Evolutionary conservation across 176 grass and related monocot species (phyloP).

Genomic region (Carex scoparia): DNA sequence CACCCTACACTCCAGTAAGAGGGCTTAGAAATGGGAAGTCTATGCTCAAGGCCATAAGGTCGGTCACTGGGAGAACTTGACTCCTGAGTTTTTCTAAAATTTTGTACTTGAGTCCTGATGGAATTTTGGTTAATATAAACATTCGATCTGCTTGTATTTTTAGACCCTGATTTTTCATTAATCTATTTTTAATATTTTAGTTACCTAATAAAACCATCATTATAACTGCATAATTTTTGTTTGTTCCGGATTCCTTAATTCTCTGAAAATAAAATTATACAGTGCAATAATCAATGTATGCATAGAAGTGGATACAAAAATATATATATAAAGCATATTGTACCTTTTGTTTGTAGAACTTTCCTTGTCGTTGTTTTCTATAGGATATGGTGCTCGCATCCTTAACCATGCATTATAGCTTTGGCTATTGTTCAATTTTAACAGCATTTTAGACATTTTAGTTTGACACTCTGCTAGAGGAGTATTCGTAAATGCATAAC

Average conservation of each 20-base stretch:
- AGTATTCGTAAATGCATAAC: constrained; percentile 13
- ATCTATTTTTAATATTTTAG: neutral
- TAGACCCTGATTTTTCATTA: neutral
- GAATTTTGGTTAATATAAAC: neutral
- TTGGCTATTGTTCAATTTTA: neutral
- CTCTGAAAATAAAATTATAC: neutral
- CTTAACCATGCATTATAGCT: neutral
- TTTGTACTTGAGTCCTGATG: neutral
- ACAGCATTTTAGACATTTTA: neutral
- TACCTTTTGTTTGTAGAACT: neutral
- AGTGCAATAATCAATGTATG: neutral
- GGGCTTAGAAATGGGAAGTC: neutral
- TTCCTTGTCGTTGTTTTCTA: too few species aligned
- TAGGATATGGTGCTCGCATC: neutral
- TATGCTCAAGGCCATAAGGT: neutral
- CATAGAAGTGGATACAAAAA: neutral
- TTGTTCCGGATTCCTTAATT: neutral
- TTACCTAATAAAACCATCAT: neutral
- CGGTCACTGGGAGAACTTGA: neutral
- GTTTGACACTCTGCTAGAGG: neutral
- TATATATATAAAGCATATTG: neutral
- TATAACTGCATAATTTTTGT: neutral
- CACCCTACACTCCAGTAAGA: too few species aligned
- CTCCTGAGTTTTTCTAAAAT: neutral
- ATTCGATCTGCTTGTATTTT: neutral